Base-by-base conservation (phyloP, 1,284 basidiomycete genomes). In the Papiliotrema nemorosa region DNA sequence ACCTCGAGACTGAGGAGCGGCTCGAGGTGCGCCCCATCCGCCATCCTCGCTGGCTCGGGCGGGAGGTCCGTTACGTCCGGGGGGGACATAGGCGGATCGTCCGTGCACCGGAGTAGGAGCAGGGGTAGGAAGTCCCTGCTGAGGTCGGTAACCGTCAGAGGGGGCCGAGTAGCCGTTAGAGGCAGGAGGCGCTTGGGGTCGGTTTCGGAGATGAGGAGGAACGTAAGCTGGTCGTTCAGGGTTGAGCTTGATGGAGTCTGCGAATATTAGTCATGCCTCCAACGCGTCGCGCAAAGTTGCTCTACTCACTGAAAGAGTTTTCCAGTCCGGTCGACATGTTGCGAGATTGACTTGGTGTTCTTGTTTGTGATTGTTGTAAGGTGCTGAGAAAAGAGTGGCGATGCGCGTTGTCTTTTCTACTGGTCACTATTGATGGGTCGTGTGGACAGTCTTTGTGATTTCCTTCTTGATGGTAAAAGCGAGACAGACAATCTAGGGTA, bases 161-260 rank as follows among this genome's bases (percentile, higher is more conserved):
- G 54, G 55, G 37, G 43, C 49, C n/a, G 50, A 44, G 36, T 59
- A 57, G 25, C 59, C 54, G 33, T 61, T 57, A 29, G 55, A 34
- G 27, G 50, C 36, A 38, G 49, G 56, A n/a, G 56, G 51, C 40
- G 50, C 53, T 31, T 58, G 49, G 29, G 85, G 50, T 55, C 64
- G 59, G 61, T 57, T 87, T 84, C 81, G 90, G 74, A 78, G 61
- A 66, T 94, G 90, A 72, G 91, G 91, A 65, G 91, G 91, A 63
- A 96, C 87, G 79, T 96, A 96, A 62, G 90, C 84, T 69, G 87
- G 83, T 80, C 85, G 86, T 27, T 61, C 62, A 50, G 76, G 80
- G 75, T 84, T 84, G 35, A 73, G 55, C 14, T 60, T 56, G 44
- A 70, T 67, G 21, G 54, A 53, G 41, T 49, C 65, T 67, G 50